A percentile compares a stretch with the other conserved stretches of the same genome.
Evolutionary conservation across 768 basidiomycete genomes (phyloP).

Genomic region (Lactarius hatsudake): DNA sequence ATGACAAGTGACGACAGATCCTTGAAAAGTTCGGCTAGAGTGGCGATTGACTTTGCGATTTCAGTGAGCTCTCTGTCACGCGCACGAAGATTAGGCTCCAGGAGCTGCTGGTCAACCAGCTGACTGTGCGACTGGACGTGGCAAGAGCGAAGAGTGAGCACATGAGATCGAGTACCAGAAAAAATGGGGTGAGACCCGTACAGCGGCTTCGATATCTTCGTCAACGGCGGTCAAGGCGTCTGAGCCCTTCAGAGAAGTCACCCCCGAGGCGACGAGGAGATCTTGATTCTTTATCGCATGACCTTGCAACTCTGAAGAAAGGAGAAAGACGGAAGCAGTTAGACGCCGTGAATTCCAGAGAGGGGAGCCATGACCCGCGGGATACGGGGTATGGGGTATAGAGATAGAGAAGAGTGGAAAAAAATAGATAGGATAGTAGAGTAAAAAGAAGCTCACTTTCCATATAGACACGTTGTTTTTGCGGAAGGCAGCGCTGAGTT

Average conservation of each 20-base stretch:
- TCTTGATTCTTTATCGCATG: conserved; percentile 98
- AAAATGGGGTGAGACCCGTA: conserved; percentile 35
- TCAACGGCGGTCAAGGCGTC: conserved; percentile 83
- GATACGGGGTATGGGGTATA: conserved; percentile 22
- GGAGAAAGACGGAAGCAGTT: too few relatives aligned
- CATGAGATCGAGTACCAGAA: conserved; percentile 12
- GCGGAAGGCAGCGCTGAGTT: conserved; percentile 85
- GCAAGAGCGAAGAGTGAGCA: conserved; percentile 24
- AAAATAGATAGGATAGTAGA: conserved; percentile 6
- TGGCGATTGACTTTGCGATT: conserved; percentile 88
- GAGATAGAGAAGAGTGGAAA: conserved; percentile 9
- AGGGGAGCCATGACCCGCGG: conserved; percentile 21
- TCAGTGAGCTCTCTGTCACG: conserved; percentile 75
- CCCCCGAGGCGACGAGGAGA: conserved; percentile 85
- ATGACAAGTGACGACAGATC: conserved; percentile 92
- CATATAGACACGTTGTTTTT: conserved; percentile 99
- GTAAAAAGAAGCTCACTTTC: conserved; percentile 67
- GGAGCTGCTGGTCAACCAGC: conserved; percentile 35
- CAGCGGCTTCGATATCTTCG: conserved; percentile 86
- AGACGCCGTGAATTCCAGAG: neutral
- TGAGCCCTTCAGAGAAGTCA: conserved; percentile 74
- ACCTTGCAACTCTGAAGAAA: conserved; percentile 77
- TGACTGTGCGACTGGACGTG: conserved; percentile 37
- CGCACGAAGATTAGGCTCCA: conserved; percentile 41
- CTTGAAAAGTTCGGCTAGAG: conserved; percentile 93